Evolutionary conservation across 345 rosid species (phyloP), one percentile per base, ranked within the genome.

Genomic region (Lagerstroemia speciosa): DNA sequence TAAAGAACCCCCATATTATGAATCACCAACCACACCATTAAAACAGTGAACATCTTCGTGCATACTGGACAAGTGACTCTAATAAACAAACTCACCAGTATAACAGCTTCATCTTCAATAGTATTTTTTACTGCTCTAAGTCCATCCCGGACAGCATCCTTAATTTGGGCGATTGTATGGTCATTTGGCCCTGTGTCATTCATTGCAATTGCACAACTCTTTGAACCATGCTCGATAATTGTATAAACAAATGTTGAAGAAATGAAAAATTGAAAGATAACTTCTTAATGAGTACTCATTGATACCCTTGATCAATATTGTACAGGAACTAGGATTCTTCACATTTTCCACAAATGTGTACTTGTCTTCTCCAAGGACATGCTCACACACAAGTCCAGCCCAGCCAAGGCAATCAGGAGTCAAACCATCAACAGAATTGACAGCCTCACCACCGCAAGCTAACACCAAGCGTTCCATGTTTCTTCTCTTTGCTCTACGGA

Each of bases 371-470:
- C 99, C 98, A 64, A 94, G 98, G 64, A 85, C 77, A 41, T 94
- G 98, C 78, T 94, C 98, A 76, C 89, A 89, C 24, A 94, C 97
- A 38, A 92, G 85, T 75, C 99, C 98, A 75, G 99, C 98, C 99
- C 93, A 94, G 52, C 99, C 97, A 79, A 94, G 96, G 75, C 85
- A 91, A 46, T 84, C 89, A 2, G 97, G 93, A 43, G 95, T 88
- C 74, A 94, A 71, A 74, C 86, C 89, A 65, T 91, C 97, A 61
- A 94, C 96, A 48, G 93, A 91, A 65, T 89, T 92, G 72, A 95
- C 89, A 76, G 92, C 97, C 76, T 92, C 98, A 76, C 99, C 99
- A 65, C 98, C 99, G 79, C 98, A 91, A 60, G 97, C 93, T 82
- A 95, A 83, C 66, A 89, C 88, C 80, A 95, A 76, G 43, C 98